A percentile compares a stretch with the other conserved stretches of the same genome.
These are phyloP conservation scores for Candida tammaniensis DNA, from an alignment of 805 yeast genomes.

Conservation along the genomic window DNA sequence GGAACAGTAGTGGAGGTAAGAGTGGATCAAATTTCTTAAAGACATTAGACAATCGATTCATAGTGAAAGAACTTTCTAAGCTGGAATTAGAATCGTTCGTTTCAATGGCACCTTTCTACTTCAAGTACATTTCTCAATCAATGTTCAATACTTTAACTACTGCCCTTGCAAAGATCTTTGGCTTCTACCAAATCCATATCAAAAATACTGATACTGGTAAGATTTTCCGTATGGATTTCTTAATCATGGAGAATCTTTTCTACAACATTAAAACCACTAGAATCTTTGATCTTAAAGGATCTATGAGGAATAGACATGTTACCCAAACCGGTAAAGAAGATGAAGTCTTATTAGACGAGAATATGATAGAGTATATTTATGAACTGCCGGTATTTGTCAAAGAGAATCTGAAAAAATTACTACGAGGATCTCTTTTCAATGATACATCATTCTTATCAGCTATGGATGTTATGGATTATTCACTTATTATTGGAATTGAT, in stretches of 20 bases:
- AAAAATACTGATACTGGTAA: constrained; percentile 75
- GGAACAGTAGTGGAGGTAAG: constrained; percentile 97
- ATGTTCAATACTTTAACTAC: constrained; percentile 93
- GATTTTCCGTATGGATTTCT: constrained; percentile 79
- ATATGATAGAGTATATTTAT: constrained; percentile 96
- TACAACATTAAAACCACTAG: constrained; percentile 78
- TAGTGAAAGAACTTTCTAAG: constrained; percentile 84
- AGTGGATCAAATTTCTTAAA: constrained; percentile 93
- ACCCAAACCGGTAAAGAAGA: constrained; percentile 94
- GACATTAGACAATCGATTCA: constrained; percentile 85
- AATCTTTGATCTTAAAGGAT: constrained; percentile 94
- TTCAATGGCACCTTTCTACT: constrained; percentile 93
- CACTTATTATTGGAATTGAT: constrained; percentile 91
- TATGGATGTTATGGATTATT: constrained; percentile 98
- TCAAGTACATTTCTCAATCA: constrained; percentile 93
- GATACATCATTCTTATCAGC: constrained; percentile 92
- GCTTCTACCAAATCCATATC: constrained; percentile 88
- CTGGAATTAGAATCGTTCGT: constrained; percentile 91
- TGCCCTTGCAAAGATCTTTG: constrained; percentile 90
- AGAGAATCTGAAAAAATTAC: constrained; percentile 82
- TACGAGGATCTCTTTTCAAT: constrained; percentile 89
- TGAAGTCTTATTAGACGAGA: constrained; percentile 92
- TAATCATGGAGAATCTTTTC: constrained; percentile 94
- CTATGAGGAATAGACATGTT: constrained; percentile 96
- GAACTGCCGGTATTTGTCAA: constrained; percentile 93